Evolutionary conservation across 192 early-diverging fungal species (phyloP).

Genomic region (Chytriomyces sp.): DNA sequence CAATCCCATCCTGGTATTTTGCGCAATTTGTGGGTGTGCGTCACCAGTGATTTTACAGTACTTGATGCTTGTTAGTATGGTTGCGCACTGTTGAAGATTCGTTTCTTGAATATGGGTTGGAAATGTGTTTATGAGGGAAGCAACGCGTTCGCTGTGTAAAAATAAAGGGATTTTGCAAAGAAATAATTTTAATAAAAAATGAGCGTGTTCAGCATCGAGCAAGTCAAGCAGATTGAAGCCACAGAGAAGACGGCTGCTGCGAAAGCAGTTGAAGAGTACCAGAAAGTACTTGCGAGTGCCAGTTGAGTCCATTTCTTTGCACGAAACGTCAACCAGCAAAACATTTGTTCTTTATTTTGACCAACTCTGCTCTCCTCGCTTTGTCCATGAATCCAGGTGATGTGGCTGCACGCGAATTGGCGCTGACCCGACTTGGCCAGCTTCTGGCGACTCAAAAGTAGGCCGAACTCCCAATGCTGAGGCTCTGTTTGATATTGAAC

Average conservation of each 20-base stretch:
- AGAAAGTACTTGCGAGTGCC: slow-evolving; percentile 54
- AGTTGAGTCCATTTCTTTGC: neutral
- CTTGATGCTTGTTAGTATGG: too few relatives aligned
- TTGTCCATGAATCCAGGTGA: slow-evolving; percentile 26
- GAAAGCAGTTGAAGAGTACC: slow-evolving; percentile 69
- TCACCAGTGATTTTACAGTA: too few relatives aligned
- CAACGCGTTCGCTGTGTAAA: too few relatives aligned
- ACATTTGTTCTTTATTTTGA: neutral
- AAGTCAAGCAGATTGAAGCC: slow-evolving; percentile 56
- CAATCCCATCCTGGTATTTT: too few relatives aligned
- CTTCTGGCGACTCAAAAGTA: slow-evolving; percentile 74
- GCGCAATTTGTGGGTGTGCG: too few relatives aligned
- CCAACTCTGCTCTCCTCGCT: neutral
- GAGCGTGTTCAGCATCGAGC: neutral
- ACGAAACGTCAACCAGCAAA: neutral
- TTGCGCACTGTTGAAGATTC: too few relatives aligned
- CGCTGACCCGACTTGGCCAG: slow-evolving; percentile 75
- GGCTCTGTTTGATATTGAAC: too few relatives aligned
- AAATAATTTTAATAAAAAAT: slow-evolving; percentile 13
- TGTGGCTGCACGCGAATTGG: slow-evolving; percentile 62
- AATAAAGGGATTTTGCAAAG: neutral
- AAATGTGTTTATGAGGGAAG: too few relatives aligned
- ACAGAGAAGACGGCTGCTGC: slow-evolving; percentile 64
- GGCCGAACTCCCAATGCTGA: too few relatives aligned
- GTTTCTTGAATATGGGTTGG: too few relatives aligned